A percentile compares a stretch with the other conserved stretches of the same genome.
Conservation (phyloP, 257 asterid species). For the Petunia secreta region DNA sequence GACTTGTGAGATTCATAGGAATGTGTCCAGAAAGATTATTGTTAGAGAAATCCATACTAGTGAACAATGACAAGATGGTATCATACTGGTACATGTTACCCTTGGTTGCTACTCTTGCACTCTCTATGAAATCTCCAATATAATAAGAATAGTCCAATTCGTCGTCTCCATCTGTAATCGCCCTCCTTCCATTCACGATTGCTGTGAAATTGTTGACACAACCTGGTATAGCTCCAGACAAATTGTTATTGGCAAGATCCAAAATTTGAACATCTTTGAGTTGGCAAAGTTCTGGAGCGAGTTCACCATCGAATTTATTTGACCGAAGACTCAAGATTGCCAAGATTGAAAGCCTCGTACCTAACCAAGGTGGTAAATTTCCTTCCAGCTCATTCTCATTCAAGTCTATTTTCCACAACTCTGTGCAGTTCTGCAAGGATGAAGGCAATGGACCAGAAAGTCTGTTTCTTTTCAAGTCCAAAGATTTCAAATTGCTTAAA, state of each 20-base stretch:
- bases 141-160: conserved; percentile 1
- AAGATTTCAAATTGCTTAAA: conserved; percentile 28
- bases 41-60: conserved; percentile 35
- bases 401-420: conserved; percentile 30
- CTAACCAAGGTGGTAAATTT: conserved; percentile 40
- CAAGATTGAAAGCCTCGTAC: conserved; percentile 24
- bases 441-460: conserved; percentile 37
- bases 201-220: conserved; percentile 44
- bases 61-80: conserved; percentile 32
- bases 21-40: conserved; percentile 40
- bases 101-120: conserved; percentile 36
- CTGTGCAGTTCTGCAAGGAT: conserved; percentile 29
- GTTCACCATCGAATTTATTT: conserved; percentile 34
- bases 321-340: conserved; percentile 33
- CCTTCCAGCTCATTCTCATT: conserved; percentile 37
- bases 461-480: conserved; percentile 31
- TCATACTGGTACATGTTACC: conserved; percentile 24
- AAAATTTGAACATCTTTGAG: conserved; percentile 36
- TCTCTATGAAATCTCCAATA: conserved; percentile 25
- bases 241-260: conserved; percentile 36
- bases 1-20: conserved; percentile 37
- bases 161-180: not conserved
- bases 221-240: conserved; percentile 32
- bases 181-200: conserved; percentile 33
- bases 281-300: conserved; percentile 35